Percentiles rank a stretch among this genome's conserved stretches.
These are phyloP conservation scores for Zasmidium angulare DNA, from an alignment of 2,329 filamentous ascomycete species.

Conservation along the genomic window DNA sequence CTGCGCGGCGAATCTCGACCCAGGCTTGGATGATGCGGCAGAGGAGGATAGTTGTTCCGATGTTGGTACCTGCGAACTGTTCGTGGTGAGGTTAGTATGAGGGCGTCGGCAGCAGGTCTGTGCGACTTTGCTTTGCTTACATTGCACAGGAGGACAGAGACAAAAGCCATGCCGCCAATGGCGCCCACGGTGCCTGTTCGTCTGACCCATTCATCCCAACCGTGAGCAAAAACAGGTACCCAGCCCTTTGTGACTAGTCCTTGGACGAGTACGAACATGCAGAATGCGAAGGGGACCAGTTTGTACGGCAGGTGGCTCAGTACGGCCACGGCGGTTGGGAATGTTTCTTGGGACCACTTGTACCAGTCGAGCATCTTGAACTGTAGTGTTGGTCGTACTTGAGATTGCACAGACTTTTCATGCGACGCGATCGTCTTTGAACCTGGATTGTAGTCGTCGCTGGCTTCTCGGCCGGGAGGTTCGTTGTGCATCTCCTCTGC, in stretches of 20 bases:
- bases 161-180: constrained; percentile 71
- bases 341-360: constrained; percentile 66
- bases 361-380: constrained; percentile 51
- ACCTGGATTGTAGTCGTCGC: no score
- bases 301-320: constrained; percentile 65
- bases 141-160: constrained; percentile 70
- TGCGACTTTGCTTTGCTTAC: constrained; percentile 49
- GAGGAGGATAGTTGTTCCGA: constrained; percentile 71
- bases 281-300: constrained; percentile 68
- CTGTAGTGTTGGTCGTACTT: constrained; percentile 46
- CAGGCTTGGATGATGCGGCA: constrained; percentile 70
- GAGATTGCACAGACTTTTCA: background rate
- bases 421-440: background rate
- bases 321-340: constrained; percentile 67
- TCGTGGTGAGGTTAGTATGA: constrained; percentile 15
- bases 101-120: background rate
- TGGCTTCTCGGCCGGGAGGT: no score
- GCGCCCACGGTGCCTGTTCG: constrained; percentile 68
- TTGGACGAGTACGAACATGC: constrained; percentile 75
- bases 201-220: constrained; percentile 71
- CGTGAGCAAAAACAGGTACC: constrained; percentile 70
- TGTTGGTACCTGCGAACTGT: constrained; percentile 75
- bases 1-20: constrained; percentile 57
- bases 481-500: background rate
- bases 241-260: constrained; percentile 71